Conservation (phyloP, 805 yeast species). For the Pichia eremophila region DNA sequence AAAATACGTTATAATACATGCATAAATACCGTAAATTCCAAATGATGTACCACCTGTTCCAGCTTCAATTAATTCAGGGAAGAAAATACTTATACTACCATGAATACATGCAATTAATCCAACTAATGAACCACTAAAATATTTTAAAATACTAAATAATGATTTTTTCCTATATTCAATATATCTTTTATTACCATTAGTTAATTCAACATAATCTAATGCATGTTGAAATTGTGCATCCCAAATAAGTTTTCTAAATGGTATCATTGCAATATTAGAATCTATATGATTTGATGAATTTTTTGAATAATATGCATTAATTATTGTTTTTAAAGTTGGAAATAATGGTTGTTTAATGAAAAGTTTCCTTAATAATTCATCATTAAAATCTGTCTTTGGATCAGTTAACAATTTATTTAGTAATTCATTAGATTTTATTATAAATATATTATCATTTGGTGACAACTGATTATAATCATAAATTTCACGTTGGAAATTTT, state of each 20-base stretch:
- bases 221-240: constrained; percentile 51
- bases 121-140: constrained; percentile 34
- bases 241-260: constrained; percentile 50
- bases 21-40: constrained; percentile 33
- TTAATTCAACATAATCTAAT: constrained; percentile 45
- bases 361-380: constrained; percentile 14
- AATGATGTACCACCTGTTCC: constrained; percentile 25
- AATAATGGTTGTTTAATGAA: constrained; percentile 20
- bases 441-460: constrained; percentile 13
- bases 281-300: constrained; percentile 22
- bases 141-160: constrained; percentile 26
- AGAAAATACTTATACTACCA: constrained; percentile 32
- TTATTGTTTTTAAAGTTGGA: constrained; percentile 17
- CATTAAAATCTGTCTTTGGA: constrained; percentile 13
- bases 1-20: constrained; percentile 41
- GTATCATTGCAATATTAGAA: constrained; percentile 42
- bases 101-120: constrained; percentile 39
- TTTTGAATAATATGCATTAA: constrained; percentile 20
- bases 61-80: constrained; percentile 20
- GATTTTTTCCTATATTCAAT: constrained; percentile 23
- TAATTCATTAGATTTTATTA: constrained; percentile 16
- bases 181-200: constrained; percentile 51
- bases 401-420: constrained; percentile 12
- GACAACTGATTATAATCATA: constrained; percentile 16
- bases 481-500: constrained; percentile 20